phyloP scores from a whole-genome alignment of 225 moss, liverwort and hornwort species.

The Asterella californica region DNA sequence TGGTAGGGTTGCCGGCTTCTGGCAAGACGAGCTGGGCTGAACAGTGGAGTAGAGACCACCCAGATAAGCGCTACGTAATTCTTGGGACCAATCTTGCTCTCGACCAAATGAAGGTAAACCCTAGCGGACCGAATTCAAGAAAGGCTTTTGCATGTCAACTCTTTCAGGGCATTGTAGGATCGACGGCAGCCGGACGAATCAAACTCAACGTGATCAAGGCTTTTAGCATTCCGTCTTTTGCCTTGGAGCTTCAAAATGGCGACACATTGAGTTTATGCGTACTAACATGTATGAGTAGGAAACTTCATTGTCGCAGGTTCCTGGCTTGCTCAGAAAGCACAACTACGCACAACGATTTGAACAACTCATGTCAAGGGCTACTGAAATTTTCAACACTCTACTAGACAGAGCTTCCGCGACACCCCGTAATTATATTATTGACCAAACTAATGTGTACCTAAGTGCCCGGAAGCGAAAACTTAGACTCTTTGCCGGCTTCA shows the following conservation, averaged over 20 bases:
- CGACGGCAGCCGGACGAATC: too few species aligned
- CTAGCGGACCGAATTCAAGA: neutral
- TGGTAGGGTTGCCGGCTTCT: constrained; percentile 52
- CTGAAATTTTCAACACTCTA: constrained; percentile 52
- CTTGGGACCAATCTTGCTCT: constrained; percentile 52
- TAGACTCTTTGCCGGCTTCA: constrained; percentile 34
- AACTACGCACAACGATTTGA: constrained; percentile 55
- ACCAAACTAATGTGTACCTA: constrained; percentile 51
- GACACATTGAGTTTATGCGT: too few species aligned
- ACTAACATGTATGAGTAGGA: neutral
- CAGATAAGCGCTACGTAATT: constrained; percentile 54
- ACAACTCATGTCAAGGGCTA: constrained; percentile 46
- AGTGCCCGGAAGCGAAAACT: constrained; percentile 50
- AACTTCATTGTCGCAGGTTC: constrained; percentile 33
- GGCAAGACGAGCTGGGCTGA: constrained; percentile 55
- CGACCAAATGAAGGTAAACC: constrained; percentile 54
- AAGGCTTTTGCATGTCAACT: neutral
- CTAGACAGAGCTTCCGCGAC: constrained; percentile 46
- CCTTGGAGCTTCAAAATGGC: neutral
- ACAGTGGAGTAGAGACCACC: constrained; percentile 48
- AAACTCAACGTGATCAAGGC: neutral
- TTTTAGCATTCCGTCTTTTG: neutral
- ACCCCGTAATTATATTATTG: constrained; percentile 52
- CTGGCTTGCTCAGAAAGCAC: constrained; percentile 48
- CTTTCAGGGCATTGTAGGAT: too few species aligned